Base-by-base conservation (phyloP, 345 rosid genomes). In the Dovyalis caffra region DNA sequence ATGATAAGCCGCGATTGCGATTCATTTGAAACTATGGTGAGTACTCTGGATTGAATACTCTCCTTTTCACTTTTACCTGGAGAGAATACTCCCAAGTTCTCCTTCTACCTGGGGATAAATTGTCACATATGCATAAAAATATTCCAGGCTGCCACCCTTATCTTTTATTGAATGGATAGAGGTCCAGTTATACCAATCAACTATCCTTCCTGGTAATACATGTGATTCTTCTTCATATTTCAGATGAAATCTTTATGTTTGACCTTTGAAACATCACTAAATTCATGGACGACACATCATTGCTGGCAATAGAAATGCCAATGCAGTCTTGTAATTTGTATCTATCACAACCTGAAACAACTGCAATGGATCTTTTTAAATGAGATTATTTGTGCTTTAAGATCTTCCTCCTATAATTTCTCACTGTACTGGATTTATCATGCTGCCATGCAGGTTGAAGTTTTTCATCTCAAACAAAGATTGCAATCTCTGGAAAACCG, bases 401-500 rank as follows among this genome's bases (percentile, higher is more conserved):
- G 51, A 49, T 49, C 56, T 18, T 49, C n/a, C n/a, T 18, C 21
- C 0, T 49, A 62, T 40, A 6, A 57, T 60, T 28, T 71, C 15
- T 49, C n/a, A 9, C 7, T 7, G 1, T 10, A 23, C 40, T 37
- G 25, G 14, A 37, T 35, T 2, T 65, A 18, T 77, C 60, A 62
- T 75, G 34, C 71, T 68, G 71, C 60, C 14, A 35, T 75, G 73
- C 83, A 95, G 98, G 96, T 95, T 38, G 98, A 91, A 87, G 99
- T 93, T 85, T 95, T 95, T 81, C 99, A 91, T 82, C 96, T 95
- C 66, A 93, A 95, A 79, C 98, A 95, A 72, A 86, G 99, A 72
- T 77, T 93, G 81, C 99, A 95, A 56, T 90, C 98, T 8, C 61
- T 90, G 88, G 99, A 95, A 82, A 89, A 85, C 83, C 86, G 96